These are phyloP conservation scores for Trypanosoma lewisi DNA, from an alignment of 208 protist genomes.

Conservation along the genomic window DNA sequence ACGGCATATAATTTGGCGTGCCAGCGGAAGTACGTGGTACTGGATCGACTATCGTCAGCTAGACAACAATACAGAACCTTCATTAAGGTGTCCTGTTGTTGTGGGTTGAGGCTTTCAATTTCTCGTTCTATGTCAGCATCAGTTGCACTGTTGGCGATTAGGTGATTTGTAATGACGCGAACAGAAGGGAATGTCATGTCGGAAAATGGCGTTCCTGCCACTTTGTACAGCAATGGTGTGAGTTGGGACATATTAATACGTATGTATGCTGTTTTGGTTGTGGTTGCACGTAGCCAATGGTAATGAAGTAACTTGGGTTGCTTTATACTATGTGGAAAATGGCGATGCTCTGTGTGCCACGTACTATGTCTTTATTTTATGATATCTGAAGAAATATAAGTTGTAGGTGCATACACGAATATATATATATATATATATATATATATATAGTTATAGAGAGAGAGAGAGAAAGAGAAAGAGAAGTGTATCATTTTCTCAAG, in stretches of 20 bases:
- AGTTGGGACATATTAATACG: slow-evolving; percentile 12
- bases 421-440: not conserved
- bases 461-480: too few relatives aligned
- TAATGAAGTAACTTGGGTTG: too few relatives aligned
- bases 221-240: slow-evolving; percentile 7
- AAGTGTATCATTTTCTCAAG: too few relatives aligned
- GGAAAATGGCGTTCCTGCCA: slow-evolving; percentile 2
- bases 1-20: slow-evolving; percentile 21
- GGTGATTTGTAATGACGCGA: slow-evolving; percentile 12
- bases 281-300: too few relatives aligned
- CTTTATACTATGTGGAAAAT: too few relatives aligned
- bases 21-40: slow-evolving; percentile 28
- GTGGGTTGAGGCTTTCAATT: not conserved
- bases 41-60: slow-evolving; percentile 16
- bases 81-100: slow-evolving; percentile 31
- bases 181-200: slow-evolving; percentile 18
- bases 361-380: not conserved
- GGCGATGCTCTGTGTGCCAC: too few relatives aligned
- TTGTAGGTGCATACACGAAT: not conserved
- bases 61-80: slow-evolving; percentile 31
- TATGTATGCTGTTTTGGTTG: not conserved
- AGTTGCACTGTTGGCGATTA: not conserved
- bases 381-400: not conserved
- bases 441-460: too few relatives aligned
- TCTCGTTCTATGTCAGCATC: slow-evolving; percentile 11